phyloP scores from a whole-genome alignment of 2,329 filamentous ascomycete species.

The Elsinoe perseae region DNA sequence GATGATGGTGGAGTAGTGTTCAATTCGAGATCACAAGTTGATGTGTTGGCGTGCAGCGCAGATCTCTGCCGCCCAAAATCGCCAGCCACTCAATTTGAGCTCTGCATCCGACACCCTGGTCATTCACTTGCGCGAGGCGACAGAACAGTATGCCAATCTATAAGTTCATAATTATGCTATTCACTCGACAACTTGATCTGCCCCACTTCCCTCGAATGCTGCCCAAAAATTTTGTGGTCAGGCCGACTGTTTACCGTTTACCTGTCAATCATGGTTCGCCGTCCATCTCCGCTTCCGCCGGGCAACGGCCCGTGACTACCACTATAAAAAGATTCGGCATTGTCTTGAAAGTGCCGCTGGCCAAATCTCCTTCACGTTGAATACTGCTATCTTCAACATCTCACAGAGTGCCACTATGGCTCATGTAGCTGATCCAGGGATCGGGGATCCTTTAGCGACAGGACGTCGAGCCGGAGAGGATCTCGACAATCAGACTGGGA shows the following conservation, averaged over 20 bases:
- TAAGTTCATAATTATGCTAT: neutral
- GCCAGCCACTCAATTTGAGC: constrained; percentile 8
- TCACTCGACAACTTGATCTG: neutral
- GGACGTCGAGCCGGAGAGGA: no score
- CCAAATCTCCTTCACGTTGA: neutral
- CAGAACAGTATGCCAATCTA: neutral
- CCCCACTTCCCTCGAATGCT: neutral
- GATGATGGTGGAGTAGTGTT: constrained; percentile 5
- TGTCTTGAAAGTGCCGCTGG: neutral
- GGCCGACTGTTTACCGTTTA: constrained; percentile 10
- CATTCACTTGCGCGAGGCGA: neutral
- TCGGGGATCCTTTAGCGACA: no score
- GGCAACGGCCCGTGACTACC: constrained; percentile 17
- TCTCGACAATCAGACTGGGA: no score
- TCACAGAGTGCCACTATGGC: no score
- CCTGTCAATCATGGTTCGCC: constrained; percentile 11
- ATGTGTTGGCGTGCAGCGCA: constrained; percentile 14
- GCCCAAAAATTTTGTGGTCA: constrained; percentile 2
- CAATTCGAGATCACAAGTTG: constrained; percentile 1
- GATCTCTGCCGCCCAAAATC: constrained; percentile 10
- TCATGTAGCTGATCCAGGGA: no score
- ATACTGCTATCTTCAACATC: neutral
- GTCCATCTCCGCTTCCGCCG: constrained; percentile 7
- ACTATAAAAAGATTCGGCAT: neutral
- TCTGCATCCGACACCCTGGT: neutral